A percentile compares a stretch with the other conserved stretches of the same genome.
Conservation (phyloP, 352 stramenopile species). For the Blastocystis sp. region DNA sequence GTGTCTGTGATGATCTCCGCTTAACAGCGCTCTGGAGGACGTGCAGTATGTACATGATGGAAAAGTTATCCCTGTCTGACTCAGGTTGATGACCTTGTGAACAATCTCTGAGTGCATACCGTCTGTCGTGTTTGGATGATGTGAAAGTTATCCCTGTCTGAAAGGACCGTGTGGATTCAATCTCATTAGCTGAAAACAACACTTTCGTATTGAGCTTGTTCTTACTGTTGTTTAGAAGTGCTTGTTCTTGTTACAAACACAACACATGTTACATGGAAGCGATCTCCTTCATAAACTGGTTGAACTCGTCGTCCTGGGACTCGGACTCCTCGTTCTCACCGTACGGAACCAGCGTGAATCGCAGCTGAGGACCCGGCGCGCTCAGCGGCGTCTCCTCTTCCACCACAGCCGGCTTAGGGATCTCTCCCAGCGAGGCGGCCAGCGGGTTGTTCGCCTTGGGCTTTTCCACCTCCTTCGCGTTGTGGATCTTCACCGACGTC, state of each 20-base stretch:
- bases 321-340: neutral
- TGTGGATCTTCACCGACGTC: conserved; percentile 17
- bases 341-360: conserved; percentile 64
- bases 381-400: neutral
- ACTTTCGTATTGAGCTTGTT: neutral
- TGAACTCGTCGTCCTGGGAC: neutral
- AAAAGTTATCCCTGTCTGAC: neutral
- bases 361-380: conserved; percentile 51
- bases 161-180: conserved; percentile 41
- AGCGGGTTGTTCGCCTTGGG: conserved; percentile 34
- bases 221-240: conserved; percentile 38
- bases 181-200: conserved; percentile 47
- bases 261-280: neutral
- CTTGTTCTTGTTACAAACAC: conserved; percentile 58
- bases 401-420: neutral
- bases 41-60: neutral
- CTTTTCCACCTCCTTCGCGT: neutral
- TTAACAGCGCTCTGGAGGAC: neutral
- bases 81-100: neutral
- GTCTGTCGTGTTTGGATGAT: neutral
- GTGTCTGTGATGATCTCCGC: neutral
- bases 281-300: conserved; percentile 54
- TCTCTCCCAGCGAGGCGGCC: neutral
- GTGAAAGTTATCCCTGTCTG: conserved; percentile 64
- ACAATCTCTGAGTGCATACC: neutral